These are phyloP conservation scores for Purshia tridentata DNA, from an alignment of 306 rosid species.

Conservation along the genomic window DNA sequence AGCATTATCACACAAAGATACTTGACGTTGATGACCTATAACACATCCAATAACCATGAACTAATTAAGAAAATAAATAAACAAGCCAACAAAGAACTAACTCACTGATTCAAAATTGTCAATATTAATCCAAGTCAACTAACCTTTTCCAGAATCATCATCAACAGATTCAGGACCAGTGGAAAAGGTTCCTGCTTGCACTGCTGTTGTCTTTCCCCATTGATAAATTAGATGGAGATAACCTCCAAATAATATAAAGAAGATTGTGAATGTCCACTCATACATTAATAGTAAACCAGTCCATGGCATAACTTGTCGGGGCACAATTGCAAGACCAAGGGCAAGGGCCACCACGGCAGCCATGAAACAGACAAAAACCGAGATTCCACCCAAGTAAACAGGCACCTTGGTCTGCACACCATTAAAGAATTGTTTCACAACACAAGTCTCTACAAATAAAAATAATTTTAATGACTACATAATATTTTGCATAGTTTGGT, in stretches of 20 bases:
- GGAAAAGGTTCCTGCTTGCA: slow-evolving; percentile 44
- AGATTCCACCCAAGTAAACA: slow-evolving; percentile 73
- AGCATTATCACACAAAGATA: slow-evolving; percentile 52
- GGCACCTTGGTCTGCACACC: slow-evolving; percentile 72
- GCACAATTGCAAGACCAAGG: slow-evolving; percentile 64
- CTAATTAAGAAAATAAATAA: not conserved
- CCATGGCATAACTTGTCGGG: slow-evolving; percentile 96
- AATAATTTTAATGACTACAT: not conserved
- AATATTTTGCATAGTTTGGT: not conserved
- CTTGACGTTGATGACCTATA: slow-evolving; percentile 82
- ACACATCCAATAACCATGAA: slow-evolving; percentile 12
- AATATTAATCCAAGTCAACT: slow-evolving; percentile 12
- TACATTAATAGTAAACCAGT: slow-evolving; percentile 96
- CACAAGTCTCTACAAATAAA: slow-evolving; percentile 30
- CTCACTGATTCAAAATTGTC: not conserved
- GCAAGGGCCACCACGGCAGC: slow-evolving; percentile 63
- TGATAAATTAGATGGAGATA: slow-evolving; percentile 66
- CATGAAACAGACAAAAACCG: slow-evolving; percentile 60
- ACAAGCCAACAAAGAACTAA: slow-evolving; percentile 1
- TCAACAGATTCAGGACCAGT: slow-evolving; percentile 57
- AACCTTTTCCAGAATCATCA: slow-evolving; percentile 82
- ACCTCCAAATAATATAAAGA: slow-evolving; percentile 73
- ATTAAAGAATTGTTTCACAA: slow-evolving; percentile 32
- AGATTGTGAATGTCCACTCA: slow-evolving; percentile 88
- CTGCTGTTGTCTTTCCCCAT: slow-evolving; percentile 70